Percentiles rank a stretch among this genome's conserved stretches.
phyloP scores from a whole-genome alignment of 2,329 filamentous ascomycete genomes.

The Stachybotrys elegans region DNA sequence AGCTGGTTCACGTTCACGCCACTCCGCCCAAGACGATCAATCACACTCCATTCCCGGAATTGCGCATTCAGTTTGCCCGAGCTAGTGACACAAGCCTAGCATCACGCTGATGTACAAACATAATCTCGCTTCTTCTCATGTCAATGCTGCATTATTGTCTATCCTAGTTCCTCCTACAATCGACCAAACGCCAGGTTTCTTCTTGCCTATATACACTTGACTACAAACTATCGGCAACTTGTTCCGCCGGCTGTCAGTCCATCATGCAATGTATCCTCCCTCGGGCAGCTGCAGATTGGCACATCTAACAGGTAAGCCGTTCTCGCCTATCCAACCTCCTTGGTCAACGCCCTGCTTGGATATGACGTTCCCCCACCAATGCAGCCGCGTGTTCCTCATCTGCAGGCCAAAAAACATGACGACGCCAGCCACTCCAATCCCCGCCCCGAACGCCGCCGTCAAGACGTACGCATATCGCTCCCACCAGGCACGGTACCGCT shows the following conservation, averaged over 20 bases:
- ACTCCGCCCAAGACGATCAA: too few species aligned
- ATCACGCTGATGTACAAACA: too few species aligned
- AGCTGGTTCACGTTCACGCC: too few species aligned
- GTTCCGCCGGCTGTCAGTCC: neutral
- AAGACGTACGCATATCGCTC: conserved; percentile 22
- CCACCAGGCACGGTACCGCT: conserved; percentile 18
- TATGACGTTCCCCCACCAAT: conserved; percentile 19
- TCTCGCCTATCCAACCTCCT: conserved; percentile 9
- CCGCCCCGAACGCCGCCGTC: conserved; percentile 18
- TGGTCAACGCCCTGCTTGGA: conserved; percentile 16
- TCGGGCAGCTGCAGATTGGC: conserved; percentile 12
- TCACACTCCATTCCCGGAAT: too few species aligned
- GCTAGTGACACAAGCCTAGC: too few species aligned
- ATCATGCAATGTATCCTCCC: neutral
- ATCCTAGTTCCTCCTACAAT: too few species aligned
- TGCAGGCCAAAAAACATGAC: conserved; percentile 21
- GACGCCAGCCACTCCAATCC: conserved; percentile 19
- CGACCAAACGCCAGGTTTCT: too few species aligned
- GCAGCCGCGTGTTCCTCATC: conserved; percentile 9
- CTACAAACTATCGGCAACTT: too few species aligned
- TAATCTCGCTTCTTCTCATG: too few species aligned
- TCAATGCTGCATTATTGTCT: too few species aligned
- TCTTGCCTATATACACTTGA: too few species aligned
- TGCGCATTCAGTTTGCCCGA: too few species aligned
- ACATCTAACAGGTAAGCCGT: conserved; percentile 11